Evolutionary conservation across 1,284 basidiomycete species (phyloP).

Genomic region (Papiliotrema fonsecae): DNA sequence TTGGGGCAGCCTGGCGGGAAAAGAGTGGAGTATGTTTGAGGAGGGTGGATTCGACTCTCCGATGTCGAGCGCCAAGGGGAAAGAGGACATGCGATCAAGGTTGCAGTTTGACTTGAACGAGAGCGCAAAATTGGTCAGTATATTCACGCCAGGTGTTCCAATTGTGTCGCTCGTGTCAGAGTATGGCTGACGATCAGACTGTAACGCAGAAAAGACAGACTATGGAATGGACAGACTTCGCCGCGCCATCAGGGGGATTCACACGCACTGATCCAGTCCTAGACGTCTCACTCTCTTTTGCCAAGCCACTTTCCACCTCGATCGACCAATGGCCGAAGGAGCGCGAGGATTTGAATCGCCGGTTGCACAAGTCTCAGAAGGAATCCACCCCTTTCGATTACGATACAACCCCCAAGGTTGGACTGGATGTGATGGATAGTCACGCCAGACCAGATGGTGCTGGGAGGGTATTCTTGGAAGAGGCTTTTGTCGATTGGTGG

Average conservation of each 20-base stretch:
- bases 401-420: constrained; percentile 72
- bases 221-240: constrained; percentile 81
- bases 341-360: constrained; percentile 64
- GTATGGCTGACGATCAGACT: constrained; percentile 46
- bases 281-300: constrained; percentile 73
- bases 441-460: constrained; percentile 45
- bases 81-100: constrained; percentile 52
- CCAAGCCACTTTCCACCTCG: constrained; percentile 60
- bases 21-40: constrained; percentile 86
- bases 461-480: constrained; percentile 69
- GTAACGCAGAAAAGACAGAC: constrained; percentile 68
- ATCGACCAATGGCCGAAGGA: constrained; percentile 68
- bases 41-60: constrained; percentile 65
- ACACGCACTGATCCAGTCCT: constrained; percentile 67
- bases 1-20: constrained; percentile 72
- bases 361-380: constrained; percentile 77
- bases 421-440: constrained; percentile 9
- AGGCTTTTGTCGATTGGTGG: constrained; percentile 80
- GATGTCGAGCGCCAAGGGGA: constrained; percentile 14
- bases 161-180: background rate
- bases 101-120: constrained; percentile 82
- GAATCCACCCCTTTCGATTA: constrained; percentile 72
- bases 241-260: constrained; percentile 61
- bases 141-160: background rate
- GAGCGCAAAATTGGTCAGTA: constrained; percentile 67